Conservation (phyloP, 1,284 basidiomycete genomes). For the Heterobasidion irregulare region DNA sequence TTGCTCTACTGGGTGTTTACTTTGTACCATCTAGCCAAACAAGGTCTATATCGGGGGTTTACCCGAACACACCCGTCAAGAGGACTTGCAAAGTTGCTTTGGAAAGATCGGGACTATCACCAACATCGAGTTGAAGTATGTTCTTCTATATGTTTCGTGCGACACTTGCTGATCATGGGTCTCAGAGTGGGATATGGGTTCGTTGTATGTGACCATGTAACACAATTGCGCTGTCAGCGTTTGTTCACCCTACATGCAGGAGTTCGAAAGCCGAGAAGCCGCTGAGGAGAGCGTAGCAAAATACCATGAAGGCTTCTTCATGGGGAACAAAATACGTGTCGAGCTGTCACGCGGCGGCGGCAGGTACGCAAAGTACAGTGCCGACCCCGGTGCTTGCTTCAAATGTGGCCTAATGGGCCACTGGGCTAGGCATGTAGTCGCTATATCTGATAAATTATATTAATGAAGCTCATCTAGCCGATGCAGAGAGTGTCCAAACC, state of each 20-base stretch:
- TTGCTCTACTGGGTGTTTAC: slow-evolving; percentile 55
- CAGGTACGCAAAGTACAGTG: slow-evolving; percentile 64
- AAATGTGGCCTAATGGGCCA: slow-evolving; percentile 76
- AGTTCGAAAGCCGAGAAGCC: slow-evolving; percentile 72
- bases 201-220: slow-evolving; percentile 45
- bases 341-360: slow-evolving; percentile 78
- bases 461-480: slow-evolving; percentile 2
- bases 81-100: slow-evolving; percentile 78
- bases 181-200: slow-evolving; percentile 75
- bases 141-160: slow-evolving; percentile 13
- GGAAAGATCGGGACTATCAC: slow-evolving; percentile 73
- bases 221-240: neutral
- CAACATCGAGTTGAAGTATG: slow-evolving; percentile 77
- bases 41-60: slow-evolving; percentile 85
- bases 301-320: slow-evolving; percentile 79
- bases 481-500: slow-evolving; percentile 66
- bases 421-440: slow-evolving; percentile 64
- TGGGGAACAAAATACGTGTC: slow-evolving; percentile 84
- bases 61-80: slow-evolving; percentile 74
- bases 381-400: slow-evolving; percentile 79
- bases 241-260: slow-evolving; percentile 32
- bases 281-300: slow-evolving; percentile 80
- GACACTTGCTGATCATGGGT: slow-evolving; percentile 10
- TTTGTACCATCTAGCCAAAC: slow-evolving; percentile 69
- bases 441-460: slow-evolving; percentile 1